Conservation (phyloP, 1,139 yeast genomes). For the Arxiozyma slooffiae region DNA sequence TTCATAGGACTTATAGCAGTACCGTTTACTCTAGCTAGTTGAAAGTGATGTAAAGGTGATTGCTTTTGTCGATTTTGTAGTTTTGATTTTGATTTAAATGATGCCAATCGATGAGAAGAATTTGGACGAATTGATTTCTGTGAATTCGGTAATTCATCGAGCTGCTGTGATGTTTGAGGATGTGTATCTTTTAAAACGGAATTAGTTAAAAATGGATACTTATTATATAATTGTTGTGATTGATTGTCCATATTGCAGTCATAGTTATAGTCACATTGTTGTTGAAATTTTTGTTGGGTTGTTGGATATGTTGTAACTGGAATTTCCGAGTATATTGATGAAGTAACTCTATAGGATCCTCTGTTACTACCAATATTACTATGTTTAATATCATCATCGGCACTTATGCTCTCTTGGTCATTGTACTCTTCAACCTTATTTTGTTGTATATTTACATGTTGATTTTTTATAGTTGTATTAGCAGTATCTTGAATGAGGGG, state of each 20-base stretch:
- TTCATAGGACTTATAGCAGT: constrained; percentile 27
- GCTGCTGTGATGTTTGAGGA: constrained; percentile 21
- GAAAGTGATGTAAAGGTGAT: constrained; percentile 8
- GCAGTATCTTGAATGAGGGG: background rate
- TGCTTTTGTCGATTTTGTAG: constrained; percentile 7
- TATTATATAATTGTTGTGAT: constrained; percentile 33
- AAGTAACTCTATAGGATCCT: constrained; percentile 7
- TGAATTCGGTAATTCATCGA: constrained; percentile 27
- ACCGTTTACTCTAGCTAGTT: constrained; percentile 19
- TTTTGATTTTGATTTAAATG: constrained; percentile 18
- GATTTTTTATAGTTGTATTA: background rate
- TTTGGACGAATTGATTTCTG: constrained; percentile 20
- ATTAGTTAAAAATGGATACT: constrained; percentile 12
- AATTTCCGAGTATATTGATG: constrained; percentile 19
- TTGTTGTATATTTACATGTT: background rate
- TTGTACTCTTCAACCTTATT: background rate
- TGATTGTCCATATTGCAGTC: constrained; percentile 21
- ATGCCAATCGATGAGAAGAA: constrained; percentile 25
- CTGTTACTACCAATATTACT: background rate
- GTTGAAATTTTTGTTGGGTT: constrained; percentile 10
- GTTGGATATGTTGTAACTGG: constrained; percentile 14
- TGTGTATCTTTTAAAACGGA: constrained; percentile 14
- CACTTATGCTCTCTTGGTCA: background rate
- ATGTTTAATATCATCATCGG: background rate
- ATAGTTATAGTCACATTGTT: constrained; percentile 6